Base-by-base conservation (phyloP, 768 basidiomycete genomes). In the Boletus subparvulus region DNA sequence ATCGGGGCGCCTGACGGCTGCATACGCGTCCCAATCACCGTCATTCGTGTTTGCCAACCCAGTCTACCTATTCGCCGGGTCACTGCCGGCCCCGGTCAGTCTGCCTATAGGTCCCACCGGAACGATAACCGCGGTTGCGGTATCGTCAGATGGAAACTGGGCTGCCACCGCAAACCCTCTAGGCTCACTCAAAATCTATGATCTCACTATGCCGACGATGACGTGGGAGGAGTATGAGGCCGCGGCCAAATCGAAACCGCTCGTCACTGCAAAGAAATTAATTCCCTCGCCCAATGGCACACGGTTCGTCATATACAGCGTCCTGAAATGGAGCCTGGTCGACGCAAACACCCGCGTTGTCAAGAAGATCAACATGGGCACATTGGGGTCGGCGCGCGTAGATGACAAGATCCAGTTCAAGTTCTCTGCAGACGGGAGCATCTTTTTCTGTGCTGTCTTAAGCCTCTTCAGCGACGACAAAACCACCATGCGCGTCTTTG, bases 101-200 rank as follows among this genome's bases (percentile, higher is more conserved):
- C 7, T 45, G 4, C 51, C 61, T 10, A 1, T 51, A 7, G 6
- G 28, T 17, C 2, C 51, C 61, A 2, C 9, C 2, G 39, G 10
- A 0, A 12, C 11, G 1, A 6, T 3, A 35, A 55, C 40, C 13
- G 45, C 13, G 3, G 26, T 66, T 35, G 54, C 65, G 1, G 33
- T 70, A 21, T 70, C 69, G 5, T 41, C 50, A 0, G 62, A 72
- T 43, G 68, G 70, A 0, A 48, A 19, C 19, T 55, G 56, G 57
- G 47, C 65, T 19, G 69, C 61, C 32, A 54, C 56, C 3, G 49
- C 50, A 2, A 24, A 45, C 19, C 0, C 21, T 26, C 37, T 11
- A 14, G 63, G 62, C 0, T 51, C 46, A 26, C 46, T 65, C 21
- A 3, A 43, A n/a, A 58, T 61, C 17, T 12, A 37, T 2, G 63